Evolutionary conservation across 148 eudicot genomes (phyloP).

Genomic region (Cornus suecica): DNA sequence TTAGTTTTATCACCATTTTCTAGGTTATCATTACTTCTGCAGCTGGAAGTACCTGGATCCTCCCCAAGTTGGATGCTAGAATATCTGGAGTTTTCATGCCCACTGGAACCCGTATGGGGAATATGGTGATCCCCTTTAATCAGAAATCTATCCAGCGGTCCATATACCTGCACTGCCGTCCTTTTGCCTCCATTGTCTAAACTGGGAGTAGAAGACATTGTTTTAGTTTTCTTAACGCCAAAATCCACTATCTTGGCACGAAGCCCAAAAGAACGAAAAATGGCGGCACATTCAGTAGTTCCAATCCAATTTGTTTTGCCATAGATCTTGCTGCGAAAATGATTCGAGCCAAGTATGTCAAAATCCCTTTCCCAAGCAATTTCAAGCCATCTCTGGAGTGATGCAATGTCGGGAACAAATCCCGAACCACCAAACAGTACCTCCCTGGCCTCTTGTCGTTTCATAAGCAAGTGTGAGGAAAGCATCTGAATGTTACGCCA

Average conservation of each 20-base stretch:
- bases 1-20: not conserved
- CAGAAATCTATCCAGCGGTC: slow-evolving; percentile 86
- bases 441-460: slow-evolving; percentile 50
- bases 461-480: slow-evolving; percentile 68
- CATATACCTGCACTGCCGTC: slow-evolving; percentile 28
- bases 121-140: slow-evolving; percentile 24
- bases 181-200: slow-evolving; percentile 5
- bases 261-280: slow-evolving; percentile 85
- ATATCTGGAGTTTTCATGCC: slow-evolving; percentile 11
- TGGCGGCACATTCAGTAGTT: slow-evolving; percentile 87
- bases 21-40: slow-evolving; percentile 12
- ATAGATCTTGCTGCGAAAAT: slow-evolving; percentile 52
- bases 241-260: slow-evolving; percentile 93
- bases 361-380: slow-evolving; percentile 85
- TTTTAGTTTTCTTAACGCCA: slow-evolving; percentile 32
- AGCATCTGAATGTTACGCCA: slow-evolving; percentile 98
- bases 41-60: slow-evolving; percentile 12
- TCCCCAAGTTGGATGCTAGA: slow-evolving; percentile 10
- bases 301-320: slow-evolving; percentile 90
- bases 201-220: slow-evolving; percentile 9
- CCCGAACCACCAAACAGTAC: slow-evolving; percentile 79
- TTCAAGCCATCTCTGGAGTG: slow-evolving; percentile 96
- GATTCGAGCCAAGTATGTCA: slow-evolving; percentile 56
- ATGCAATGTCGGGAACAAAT: slow-evolving; percentile 76
- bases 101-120: not conserved